phyloP scores from a whole-genome alignment of 495 filamentous ascomycete species.

The Neurospora africana region DNA sequence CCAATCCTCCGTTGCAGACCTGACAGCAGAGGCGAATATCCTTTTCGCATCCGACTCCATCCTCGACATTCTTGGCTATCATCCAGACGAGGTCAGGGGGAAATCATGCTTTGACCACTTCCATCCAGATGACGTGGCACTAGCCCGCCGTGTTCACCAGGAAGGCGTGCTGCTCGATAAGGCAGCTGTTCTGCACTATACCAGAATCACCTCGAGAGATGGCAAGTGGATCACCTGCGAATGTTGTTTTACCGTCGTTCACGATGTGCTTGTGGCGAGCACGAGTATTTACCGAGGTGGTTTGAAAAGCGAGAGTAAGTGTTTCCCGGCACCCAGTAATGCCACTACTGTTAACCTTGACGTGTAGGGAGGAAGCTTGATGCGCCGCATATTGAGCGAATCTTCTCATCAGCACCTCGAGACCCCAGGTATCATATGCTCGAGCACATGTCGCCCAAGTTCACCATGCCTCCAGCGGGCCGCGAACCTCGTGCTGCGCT shows the following conservation, averaged over 20 bases:
- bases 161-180: conserved; percentile 71
- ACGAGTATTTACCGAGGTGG: conserved; percentile 69
- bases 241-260: conserved; percentile 81
- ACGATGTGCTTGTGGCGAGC: conserved; percentile 77
- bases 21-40: conserved; percentile 65
- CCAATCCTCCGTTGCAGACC: conserved; percentile 39
- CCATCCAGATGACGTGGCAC: conserved; percentile 68
- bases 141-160: conserved; percentile 62
- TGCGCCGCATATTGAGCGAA: conserved; percentile 64
- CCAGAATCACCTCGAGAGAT: conserved; percentile 54
- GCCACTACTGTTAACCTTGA: conserved; percentile 2
- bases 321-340: neutral
- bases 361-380: conserved; percentile 61
- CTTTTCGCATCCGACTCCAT: conserved; percentile 79
- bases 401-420: conserved; percentile 71
- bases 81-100: conserved; percentile 62
- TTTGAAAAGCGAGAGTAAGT: conserved; percentile 63
- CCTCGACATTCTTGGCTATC: conserved; percentile 70
- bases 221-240: conserved; percentile 75
- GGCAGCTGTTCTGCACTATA: conserved; percentile 76
- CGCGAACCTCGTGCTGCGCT: conserved; percentile 77
- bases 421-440: conserved; percentile 91
- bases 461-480: conserved; percentile 52
- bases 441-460: conserved; percentile 73
- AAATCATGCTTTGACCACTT: conserved; percentile 82